These are phyloP conservation scores for Aspergillus cejpii DNA, from an alignment of 2,329 filamentous ascomycete genomes.

Conservation along the genomic window DNA sequence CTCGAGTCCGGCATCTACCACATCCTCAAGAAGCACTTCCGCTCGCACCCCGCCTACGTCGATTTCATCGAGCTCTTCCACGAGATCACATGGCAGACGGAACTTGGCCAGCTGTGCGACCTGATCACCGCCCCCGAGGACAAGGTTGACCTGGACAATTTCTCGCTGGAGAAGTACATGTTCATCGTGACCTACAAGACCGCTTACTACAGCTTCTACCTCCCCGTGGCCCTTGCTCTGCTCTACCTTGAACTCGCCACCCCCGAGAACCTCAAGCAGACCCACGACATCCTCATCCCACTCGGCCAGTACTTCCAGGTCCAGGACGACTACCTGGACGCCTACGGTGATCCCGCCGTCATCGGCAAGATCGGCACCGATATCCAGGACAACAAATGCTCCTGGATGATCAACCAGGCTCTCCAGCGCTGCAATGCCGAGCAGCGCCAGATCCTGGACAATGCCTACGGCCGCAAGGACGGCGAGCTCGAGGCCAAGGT, in stretches of 20 bases:
- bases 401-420: constrained; percentile 95
- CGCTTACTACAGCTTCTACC: constrained; percentile 98
- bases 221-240: constrained; percentile 86
- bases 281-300: constrained; percentile 87
- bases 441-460: constrained; percentile 79
- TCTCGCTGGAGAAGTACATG: constrained; percentile 82
- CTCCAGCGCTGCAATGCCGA: constrained; percentile 71
- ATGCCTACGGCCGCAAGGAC: constrained; percentile 93
- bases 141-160: constrained; percentile 85
- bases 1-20: constrained; percentile 86
- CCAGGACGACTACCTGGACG: constrained; percentile 98
- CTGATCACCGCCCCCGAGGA: constrained; percentile 94
- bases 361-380: constrained; percentile 99
- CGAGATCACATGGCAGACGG: constrained; percentile 86
- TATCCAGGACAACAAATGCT: constrained; percentile 99
- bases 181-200: constrained; percentile 99
- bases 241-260: constrained; percentile 80
- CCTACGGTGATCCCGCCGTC: constrained; percentile 83
- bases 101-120: constrained; percentile 90
- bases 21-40: constrained; percentile 91
- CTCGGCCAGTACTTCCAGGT: constrained; percentile 99
- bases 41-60: constrained; percentile 75
- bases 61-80: constrained; percentile 96
- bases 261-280: constrained; percentile 78
- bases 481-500: constrained; percentile 71